Evolutionary conservation across 1,139 yeast genomes (phyloP).

Genomic region (Scheffersomyces illinoinensis): DNA sequence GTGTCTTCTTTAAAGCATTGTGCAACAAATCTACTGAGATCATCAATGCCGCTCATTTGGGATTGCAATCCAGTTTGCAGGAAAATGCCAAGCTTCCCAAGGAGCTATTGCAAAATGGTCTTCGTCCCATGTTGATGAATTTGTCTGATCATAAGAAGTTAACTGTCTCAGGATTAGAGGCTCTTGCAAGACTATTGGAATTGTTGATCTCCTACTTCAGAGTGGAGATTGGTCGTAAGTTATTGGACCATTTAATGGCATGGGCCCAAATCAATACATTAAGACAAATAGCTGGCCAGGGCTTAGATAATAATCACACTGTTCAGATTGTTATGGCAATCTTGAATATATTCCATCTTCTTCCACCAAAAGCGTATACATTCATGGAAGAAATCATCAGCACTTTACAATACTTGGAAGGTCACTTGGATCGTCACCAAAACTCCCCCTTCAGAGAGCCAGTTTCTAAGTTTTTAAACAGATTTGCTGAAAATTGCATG

Average conservation of each 20-base stretch:
- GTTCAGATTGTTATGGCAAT: slow-evolving; percentile 88
- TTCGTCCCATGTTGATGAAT: slow-evolving; percentile 94
- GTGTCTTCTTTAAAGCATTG: slow-evolving; percentile 92
- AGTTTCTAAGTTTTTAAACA: slow-evolving; percentile 79
- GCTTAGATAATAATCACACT: slow-evolving; percentile 75
- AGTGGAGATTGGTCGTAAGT: slow-evolving; percentile 92
- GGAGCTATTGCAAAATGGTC: slow-evolving; percentile 87
- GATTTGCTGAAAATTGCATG: slow-evolving; percentile 77
- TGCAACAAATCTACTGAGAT: slow-evolving; percentile 84
- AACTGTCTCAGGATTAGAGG: slow-evolving; percentile 88
- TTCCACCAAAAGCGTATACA: slow-evolving; percentile 90
- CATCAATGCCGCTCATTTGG: slow-evolving; percentile 90
- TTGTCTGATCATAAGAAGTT: slow-evolving; percentile 89
- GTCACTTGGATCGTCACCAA: slow-evolving; percentile 80
- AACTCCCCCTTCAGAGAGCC: slow-evolving; percentile 92
- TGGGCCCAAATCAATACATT: slow-evolving; percentile 91
- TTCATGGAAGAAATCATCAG: slow-evolving; percentile 85
- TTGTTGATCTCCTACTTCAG: slow-evolving; percentile 88
- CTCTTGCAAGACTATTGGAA: slow-evolving; percentile 83
- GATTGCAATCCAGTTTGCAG: slow-evolving; percentile 78
- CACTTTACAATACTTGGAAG: slow-evolving; percentile 77
- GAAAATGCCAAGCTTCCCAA: slow-evolving; percentile 90
- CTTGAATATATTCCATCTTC: slow-evolving; percentile 83
- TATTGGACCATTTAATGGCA: slow-evolving; percentile 90
- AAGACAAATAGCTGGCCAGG: slow-evolving; percentile 69